These are phyloP conservation scores for Linanthus parryae DNA, from an alignment of 148 eudicot species.

Conservation along the genomic window DNA sequence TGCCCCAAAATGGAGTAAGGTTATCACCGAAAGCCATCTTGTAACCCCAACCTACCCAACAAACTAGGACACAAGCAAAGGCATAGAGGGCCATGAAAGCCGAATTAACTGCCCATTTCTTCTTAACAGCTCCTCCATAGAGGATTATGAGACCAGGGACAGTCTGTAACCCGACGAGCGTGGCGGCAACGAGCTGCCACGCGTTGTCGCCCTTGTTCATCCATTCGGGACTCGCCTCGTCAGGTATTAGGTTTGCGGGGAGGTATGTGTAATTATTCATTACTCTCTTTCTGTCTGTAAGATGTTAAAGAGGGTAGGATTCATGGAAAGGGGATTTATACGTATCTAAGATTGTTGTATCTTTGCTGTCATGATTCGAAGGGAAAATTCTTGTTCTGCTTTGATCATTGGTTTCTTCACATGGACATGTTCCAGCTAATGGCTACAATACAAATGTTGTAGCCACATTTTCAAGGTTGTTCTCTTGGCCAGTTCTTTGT, in stretches of 20 bases:
- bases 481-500: too few species aligned
- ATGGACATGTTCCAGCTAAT: too few species aligned
- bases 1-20: slow-evolving; percentile 17
- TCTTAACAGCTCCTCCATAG: slow-evolving; percentile 2
- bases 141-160: slow-evolving; percentile 1
- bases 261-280: background rate
- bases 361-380: too few species aligned
- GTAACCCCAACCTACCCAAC: slow-evolving; percentile 23
- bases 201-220: slow-evolving; percentile 5
- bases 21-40: slow-evolving; percentile 11
- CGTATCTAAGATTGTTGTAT: too few species aligned
- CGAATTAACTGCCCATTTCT: slow-evolving; percentile 6
- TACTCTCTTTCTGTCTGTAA: too few species aligned
- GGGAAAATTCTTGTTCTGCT: too few species aligned
- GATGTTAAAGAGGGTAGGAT: too few species aligned
- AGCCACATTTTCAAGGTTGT: too few species aligned
- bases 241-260: background rate
- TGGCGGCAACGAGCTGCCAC: slow-evolving; percentile 1
- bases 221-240: slow-evolving; percentile 1
- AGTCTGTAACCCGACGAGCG: slow-evolving; percentile 3
- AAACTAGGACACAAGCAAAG: background rate
- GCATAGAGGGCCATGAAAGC: slow-evolving; percentile 7
- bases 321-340: too few species aligned
- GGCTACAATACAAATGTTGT: too few species aligned
- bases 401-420: too few species aligned